Evolutionary conservation across 78 protist species (phyloP), one percentile per base, ranked within the genome.

Genomic region (Speleostelium caveatum): DNA sequence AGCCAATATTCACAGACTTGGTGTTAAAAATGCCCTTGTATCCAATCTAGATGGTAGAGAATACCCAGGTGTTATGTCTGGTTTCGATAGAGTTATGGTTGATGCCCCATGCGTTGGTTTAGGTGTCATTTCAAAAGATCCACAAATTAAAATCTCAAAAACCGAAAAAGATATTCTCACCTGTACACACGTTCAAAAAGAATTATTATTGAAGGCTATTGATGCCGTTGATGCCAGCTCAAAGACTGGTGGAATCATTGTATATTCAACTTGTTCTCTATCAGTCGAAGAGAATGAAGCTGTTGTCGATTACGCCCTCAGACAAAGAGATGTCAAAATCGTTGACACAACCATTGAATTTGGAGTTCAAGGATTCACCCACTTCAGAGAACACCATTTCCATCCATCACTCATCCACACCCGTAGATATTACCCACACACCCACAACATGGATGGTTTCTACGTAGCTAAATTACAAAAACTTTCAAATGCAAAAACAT

Each of bases 41-140:
- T 76, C 94, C 78, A 96, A 97, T 95, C 90, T 94, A 39, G 99
- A 98, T 58, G 99, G 99, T n/a, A 92, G 98, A 33, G 56, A 63
- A 53, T 92, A 94, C 61, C 94, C 97, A 26, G 61, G 77, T 35
- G 67, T 95, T 41, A 76, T 96, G 63, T 77, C 89, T 5, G 94
- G 80, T 67, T 98, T 99, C 77, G 99, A 99, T 53, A 95, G 99
- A 38, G 96, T 98, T 22, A 89, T 99, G 10, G 96, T 99, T 30
- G 99, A 99, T 73, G 99, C 99, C 26, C 99, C 99, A 5, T 99
- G 99, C 94, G 77, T 98, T 6, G 99, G 99, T 45, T 68, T 96
- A 0, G 99, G 99, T 38, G 99, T 99, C 62, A 97, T 99, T 71
- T 58, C 98, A 33, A 92, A 97, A 58, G 99, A 99, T 41, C 85